Base-by-base conservation (phyloP, 2,329 filamentous ascomycete species). In the Fusarium nelsonii region DNA sequence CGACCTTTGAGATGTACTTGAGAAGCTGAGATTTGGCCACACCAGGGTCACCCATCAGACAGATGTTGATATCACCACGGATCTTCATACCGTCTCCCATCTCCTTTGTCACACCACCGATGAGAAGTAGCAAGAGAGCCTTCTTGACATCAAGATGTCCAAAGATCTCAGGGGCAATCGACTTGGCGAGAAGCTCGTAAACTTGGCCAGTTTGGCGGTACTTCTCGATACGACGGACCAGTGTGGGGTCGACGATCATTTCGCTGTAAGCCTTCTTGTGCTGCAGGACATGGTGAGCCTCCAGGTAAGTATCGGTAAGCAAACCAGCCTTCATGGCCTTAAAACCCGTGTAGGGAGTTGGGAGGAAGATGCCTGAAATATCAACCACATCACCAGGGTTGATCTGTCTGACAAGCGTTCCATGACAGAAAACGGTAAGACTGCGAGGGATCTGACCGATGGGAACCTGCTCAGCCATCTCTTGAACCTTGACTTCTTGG, bases 81-180 rank as follows among this genome's bases (percentile, higher is more conserved):
- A 99, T 99, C 75, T 94, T 92, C 96, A 99, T 98, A 64, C 96
- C 96, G 76, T 99, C 96, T 53, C 94, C 94, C 87, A 98, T 97
- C 76, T 96, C 91, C 81, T 99, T 99, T 6, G 90, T 96, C 2
- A 97, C 95, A 83, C 96, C 96, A 65, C 96, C 96, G 70, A 99
- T 97, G 34, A 99, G 88, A 32, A 98, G 90, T 7, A 99, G 85
- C n/a, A 99, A 87, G 14, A 99, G 88, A 3, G 96, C 96, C 80
- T 99, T 99, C 85, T 99, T 99, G 51, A 99, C 96, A 78, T 99
- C 96, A 23, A 97, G 84, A 77, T 99, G 96, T 30, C 96, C 96
- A 75, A 91, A 99, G 63, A 99, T 99, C 80, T 99, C 96, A 3
- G 96, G 96, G 1, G 96, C 96, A 75, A 99, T 99, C 0, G 96